phyloP scores from a whole-genome alignment of 2,329 filamentous ascomycete genomes.

The Fusarium miscanthi region DNA sequence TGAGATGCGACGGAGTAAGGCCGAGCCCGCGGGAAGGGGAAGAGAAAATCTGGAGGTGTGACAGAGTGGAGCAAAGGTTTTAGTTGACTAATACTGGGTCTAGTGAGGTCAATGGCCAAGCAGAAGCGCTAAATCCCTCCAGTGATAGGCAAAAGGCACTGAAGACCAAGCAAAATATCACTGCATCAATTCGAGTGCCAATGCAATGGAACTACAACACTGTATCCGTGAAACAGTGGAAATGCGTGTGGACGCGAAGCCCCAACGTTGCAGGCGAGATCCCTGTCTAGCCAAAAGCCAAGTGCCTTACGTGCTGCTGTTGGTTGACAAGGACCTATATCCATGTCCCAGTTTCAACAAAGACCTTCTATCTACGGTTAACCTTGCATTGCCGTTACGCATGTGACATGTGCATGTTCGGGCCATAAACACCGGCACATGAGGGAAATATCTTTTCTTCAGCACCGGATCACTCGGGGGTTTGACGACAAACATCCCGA shows the following conservation, averaged over 20 bases:
- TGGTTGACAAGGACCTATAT: not conserved
- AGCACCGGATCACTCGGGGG: slow-evolving; percentile 10
- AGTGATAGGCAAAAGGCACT: not conserved
- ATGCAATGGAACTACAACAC: slow-evolving; percentile 15
- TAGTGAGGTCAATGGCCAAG: slow-evolving; percentile 8
- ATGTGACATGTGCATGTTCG: slow-evolving; percentile 9
- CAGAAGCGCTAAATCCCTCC: not conserved
- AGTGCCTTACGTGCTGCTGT: slow-evolving; percentile 2
- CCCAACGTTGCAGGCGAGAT: not conserved
- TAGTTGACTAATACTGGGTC: slow-evolving; percentile 9
- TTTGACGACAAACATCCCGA: not conserved
- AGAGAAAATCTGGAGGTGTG: slow-evolving; percentile 2
- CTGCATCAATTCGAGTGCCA: not conserved
- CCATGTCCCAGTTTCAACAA: slow-evolving; percentile 7
- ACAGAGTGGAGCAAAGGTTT: slow-evolving; percentile 1
- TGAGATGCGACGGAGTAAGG: slow-evolving; percentile 15
- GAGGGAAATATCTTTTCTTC: not conserved
- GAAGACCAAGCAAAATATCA: not conserved
- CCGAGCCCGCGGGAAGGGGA: slow-evolving; percentile 19
- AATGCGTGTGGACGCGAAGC: not conserved
- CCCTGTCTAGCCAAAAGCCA: slow-evolving; percentile 28
- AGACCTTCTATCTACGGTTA: slow-evolving; percentile 31
- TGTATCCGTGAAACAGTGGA: not conserved
- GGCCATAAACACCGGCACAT: slow-evolving; percentile 11
- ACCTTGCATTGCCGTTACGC: slow-evolving; percentile 5